Base-by-base conservation (phyloP, 345 rosid genomes). In the Lepidium aucheri region DNA sequence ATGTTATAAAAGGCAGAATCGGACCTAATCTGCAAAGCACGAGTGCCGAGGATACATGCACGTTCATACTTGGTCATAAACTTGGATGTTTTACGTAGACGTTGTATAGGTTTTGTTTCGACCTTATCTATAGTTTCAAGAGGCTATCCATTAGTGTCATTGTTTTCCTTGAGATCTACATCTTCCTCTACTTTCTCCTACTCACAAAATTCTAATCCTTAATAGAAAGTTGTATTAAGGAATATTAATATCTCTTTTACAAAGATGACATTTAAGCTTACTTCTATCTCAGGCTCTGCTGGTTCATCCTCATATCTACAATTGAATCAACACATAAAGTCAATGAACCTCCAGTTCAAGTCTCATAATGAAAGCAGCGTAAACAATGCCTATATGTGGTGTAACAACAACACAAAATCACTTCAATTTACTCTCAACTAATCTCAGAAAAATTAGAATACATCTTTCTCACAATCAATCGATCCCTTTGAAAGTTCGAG, bases 261-360 rank as follows among this genome's bases (percentile, higher is more conserved):
- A 41, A 36, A 17, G 26, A 35, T 22, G n/a, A 2, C 1, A 3
- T 8, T 4, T 17, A 53, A 46, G 28, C 57, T 82, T 62, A 88
- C 98, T 53, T 93, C 98, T 45, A 86, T 74, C 32, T 93, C 95
- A 33, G 94, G 91, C 87, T 93, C 92, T 7, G 74, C 67, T 26
- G 97, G 96, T 83, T 88, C 97, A 18, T 93, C 97, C 60, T 86
- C 96, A 15, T 93, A 90, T 35, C 97, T 87, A 80, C 68, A 26
- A 52, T 26, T 5, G 1, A 76, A 42, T 2, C 38, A 45, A 8
- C 22, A 43, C 11, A n/a, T n/a, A 2, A 42, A 10, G 47, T 66
- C 30, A 69, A 38, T 20, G 22, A 20, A 20, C 22, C 3, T 12
- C 3, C 11, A 3, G 40, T 8, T 34, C 8, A 22, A 24, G 34